These are phyloP conservation scores for Sphaerulina vaccinii DNA, from an alignment of 2,329 filamentous ascomycete species.

Conservation along the genomic window DNA sequence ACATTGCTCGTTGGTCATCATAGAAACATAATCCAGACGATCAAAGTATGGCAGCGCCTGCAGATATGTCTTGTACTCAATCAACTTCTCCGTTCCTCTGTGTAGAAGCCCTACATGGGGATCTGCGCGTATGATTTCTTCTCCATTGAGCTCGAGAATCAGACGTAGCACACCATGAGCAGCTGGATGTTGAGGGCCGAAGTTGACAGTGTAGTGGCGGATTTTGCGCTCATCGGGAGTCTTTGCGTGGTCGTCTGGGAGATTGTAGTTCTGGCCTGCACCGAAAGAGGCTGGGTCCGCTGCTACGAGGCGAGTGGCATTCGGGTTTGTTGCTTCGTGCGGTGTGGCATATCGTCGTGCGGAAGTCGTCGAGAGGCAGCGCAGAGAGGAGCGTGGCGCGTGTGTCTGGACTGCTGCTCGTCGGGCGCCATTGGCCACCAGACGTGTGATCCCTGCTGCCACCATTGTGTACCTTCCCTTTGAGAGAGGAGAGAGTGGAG, in stretches of 20 bases:
- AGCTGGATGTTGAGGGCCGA: slow-evolving; percentile 96
- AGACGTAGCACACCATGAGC: slow-evolving; percentile 96
- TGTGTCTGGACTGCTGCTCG: slow-evolving; percentile 37
- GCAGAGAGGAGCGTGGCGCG: slow-evolving; percentile 38
- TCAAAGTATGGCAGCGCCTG: slow-evolving; percentile 99
- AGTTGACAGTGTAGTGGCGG: slow-evolving; percentile 99
- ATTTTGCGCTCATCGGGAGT: slow-evolving; percentile 72
- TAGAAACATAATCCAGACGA: slow-evolving; percentile 96
- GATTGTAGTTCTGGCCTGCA: slow-evolving; percentile 47
- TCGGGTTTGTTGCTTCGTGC: slow-evolving; percentile 31
- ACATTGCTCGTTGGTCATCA: slow-evolving; percentile 99
- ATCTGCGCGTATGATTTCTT: slow-evolving; percentile 94
- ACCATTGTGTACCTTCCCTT: slow-evolving; percentile 38
- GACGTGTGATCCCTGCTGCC: slow-evolving; percentile 68
- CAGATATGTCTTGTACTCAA: slow-evolving; percentile 99
- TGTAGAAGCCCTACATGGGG: slow-evolving; percentile 96
- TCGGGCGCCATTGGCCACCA: slow-evolving; percentile 66
- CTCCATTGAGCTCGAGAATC: slow-evolving; percentile 96
- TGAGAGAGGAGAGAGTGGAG: slow-evolving; percentile 7
- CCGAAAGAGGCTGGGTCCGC: slow-evolving; percentile 62
- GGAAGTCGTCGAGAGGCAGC: slow-evolving; percentile 65
- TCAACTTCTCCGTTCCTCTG: slow-evolving; percentile 97
- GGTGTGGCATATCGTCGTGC: slow-evolving; percentile 63
- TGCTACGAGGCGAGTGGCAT: slow-evolving; percentile 51
- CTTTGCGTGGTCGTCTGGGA: slow-evolving; percentile 46